Base-by-base conservation (phyloP, 805 yeast species). In the Spathaspora arborariae region DNA sequence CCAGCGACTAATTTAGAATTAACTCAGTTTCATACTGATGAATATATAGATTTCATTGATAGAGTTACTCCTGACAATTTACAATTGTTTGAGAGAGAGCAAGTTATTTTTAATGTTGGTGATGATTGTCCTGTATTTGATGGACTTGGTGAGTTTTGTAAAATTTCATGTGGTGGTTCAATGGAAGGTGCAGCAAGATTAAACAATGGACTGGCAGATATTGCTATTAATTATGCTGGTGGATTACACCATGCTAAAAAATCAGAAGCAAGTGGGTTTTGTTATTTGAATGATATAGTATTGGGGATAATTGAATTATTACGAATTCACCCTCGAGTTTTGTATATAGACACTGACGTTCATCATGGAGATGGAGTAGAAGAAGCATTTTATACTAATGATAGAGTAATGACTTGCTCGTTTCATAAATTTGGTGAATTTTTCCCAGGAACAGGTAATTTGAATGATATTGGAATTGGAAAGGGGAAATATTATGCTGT, bases 291-390 rank as follows among this genome's bases (percentile, higher is more conserved):
- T 68, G 98, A 92, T 70, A 92, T 92, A 54, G 98, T 90, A 1
- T 73, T 92, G 45, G 91, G 95, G 16, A 89, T 91, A 41, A 74
- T 92, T 51, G 91, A 92, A 63, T 75, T 92, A 38, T 74, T 92
- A 51, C 73, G 97, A 45, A 88, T 86, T 57, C 97, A 91, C 66
- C 92, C 96, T 38, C 78, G 98, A 54, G 97, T 92, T 10, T 72
- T 92, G 53, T 92, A 92, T 64, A 87, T 92, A 49, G 99, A 92
- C 64, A 91, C 90, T 51, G 99, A 92, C 66, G 82, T 92, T 9
- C 99, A 92, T 65, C 98, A 92, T 62, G 99, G 99, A 45, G 99
- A 92, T 68, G 99, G 98, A 53, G 99, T 92, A 18, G 96, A 92
- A 66, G 99, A 92, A 67, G 97, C 98, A 0, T 92, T 92, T 61